Base-by-base conservation (phyloP, 805 yeast species). In the Suhomyces xylopsoci region DNA sequence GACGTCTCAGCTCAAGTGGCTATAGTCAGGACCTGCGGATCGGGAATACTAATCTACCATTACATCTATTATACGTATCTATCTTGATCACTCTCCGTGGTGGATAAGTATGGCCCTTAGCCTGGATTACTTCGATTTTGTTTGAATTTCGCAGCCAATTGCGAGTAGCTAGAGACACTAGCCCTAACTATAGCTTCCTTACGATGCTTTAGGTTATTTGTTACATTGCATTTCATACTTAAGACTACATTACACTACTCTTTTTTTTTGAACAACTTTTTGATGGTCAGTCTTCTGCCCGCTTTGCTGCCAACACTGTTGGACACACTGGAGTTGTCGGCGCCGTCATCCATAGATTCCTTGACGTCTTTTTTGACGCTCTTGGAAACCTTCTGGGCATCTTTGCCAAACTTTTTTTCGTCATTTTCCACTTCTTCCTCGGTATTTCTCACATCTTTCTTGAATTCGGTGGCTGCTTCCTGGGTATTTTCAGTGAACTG, bases 191-290 rank as follows among this genome's bases (percentile, higher is more conserved):
- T n/a, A n/a, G n/a, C n/a, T n/a, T n/a, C n/a, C n/a, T n/a, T n/a
- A n/a, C n/a, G n/a, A n/a, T n/a, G n/a, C n/a, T n/a, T n/a, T n/a
- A n/a, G n/a, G n/a, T n/a, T n/a, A n/a, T 20, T 20, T 20, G 22
- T 20, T 3, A 20, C 22, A 20, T 20, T 3, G 4, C 22, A 20
- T 20, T 20, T 20, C 4, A 20, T 4, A 20, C 4, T 20, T 4
- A 20, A 20, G 22, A 20, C 22, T 20, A 20, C 4, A 20, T 20
- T 19, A 38, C 24, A 38, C 14, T 17, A 20, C 22, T 47, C 51
- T 57, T 57, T 53, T 51, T 48, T 54, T 43, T 51, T 54, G 51
- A 57, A 55, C 34, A 57, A 49, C 48, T 51, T 57, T 50, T 55
- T 57, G 49, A 56, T 54, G 28, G 47, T 34, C 43, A 48, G 53